phyloP scores from a whole-genome alignment of 768 basidiomycete species.

The Pleurotus djamor region DNA sequence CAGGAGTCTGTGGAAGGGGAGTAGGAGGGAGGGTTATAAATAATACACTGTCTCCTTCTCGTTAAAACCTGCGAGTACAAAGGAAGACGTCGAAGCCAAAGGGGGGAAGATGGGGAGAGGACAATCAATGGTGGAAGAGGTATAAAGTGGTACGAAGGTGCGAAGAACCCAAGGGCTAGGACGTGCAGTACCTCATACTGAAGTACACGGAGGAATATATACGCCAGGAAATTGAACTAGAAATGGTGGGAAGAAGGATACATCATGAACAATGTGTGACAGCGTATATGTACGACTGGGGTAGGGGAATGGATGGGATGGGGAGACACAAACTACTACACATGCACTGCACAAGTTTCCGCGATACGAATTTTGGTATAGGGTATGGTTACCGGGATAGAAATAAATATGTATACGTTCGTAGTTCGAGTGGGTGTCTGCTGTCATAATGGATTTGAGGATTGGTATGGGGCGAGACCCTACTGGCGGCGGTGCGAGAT shows the following conservation, averaged over 20 bases:
- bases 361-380: slow-evolving; percentile 7
- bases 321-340: slow-evolving; percentile 4
- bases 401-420: background rate
- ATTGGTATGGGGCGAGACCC: too few species aligned
- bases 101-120: background rate
- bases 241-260: too few species aligned
- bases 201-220: too few species aligned
- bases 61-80: background rate
- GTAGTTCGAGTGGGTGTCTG: background rate
- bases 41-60: background rate
- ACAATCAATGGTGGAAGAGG: background rate
- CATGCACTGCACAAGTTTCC: background rate
- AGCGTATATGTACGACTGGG: slow-evolving; percentile 1
- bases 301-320: slow-evolving; percentile 1
- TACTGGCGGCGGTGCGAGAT: too few species aligned
- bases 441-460: background rate
- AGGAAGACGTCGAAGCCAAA: background rate
- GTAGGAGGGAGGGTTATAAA: background rate
- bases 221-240: too few species aligned
- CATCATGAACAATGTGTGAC: background rate
- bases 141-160: too few species aligned
- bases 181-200: too few species aligned
- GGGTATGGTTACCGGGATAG: background rate
- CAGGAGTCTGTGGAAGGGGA: background rate
- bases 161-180: too few species aligned